Percentiles rank a stretch among this genome's conserved stretches.
phyloP scores from a whole-genome alignment of 2,329 filamentous ascomycete genomes.

The Apiospora koreana region DNA sequence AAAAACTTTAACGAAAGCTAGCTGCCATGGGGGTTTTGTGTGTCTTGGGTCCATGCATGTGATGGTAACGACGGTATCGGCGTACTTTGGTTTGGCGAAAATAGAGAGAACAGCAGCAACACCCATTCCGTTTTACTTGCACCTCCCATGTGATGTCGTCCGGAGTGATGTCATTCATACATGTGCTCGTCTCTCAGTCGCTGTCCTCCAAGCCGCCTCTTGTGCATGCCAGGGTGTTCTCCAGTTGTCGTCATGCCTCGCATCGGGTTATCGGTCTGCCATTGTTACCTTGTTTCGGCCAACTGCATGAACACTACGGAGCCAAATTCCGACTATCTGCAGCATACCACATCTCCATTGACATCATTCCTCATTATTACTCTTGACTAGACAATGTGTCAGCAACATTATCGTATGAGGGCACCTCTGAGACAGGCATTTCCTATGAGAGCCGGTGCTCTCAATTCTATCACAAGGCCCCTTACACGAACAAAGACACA shows the following conservation, averaged over 20 bases:
- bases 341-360: too few relatives aligned
- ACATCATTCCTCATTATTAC: too few relatives aligned
- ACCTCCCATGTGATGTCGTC: not conserved
- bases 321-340: too few relatives aligned
- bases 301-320: too few relatives aligned
- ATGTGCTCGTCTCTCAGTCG: not conserved
- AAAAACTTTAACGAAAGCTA: slow-evolving; percentile 20
- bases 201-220: not conserved
- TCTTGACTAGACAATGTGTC: too few relatives aligned
- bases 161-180: not conserved
- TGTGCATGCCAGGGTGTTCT: not conserved
- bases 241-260: not conserved
- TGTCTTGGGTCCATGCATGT: slow-evolving; percentile 9
- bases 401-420: too few relatives aligned
- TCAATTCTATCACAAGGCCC: too few relatives aligned
- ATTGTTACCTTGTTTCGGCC: too few relatives aligned
- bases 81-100: slow-evolving; percentile 9
- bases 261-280: too few relatives aligned
- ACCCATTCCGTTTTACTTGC: not conserved
- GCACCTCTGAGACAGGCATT: too few relatives aligned
- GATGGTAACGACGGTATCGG: slow-evolving; percentile 9
- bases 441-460: too few relatives aligned
- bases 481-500: too few relatives aligned
- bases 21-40: slow-evolving; percentile 5
- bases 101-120: slow-evolving; percentile 7